Conservation (phyloP, 1,284 basidiomycete genomes). For the Rhodotorula sp. region DNA sequence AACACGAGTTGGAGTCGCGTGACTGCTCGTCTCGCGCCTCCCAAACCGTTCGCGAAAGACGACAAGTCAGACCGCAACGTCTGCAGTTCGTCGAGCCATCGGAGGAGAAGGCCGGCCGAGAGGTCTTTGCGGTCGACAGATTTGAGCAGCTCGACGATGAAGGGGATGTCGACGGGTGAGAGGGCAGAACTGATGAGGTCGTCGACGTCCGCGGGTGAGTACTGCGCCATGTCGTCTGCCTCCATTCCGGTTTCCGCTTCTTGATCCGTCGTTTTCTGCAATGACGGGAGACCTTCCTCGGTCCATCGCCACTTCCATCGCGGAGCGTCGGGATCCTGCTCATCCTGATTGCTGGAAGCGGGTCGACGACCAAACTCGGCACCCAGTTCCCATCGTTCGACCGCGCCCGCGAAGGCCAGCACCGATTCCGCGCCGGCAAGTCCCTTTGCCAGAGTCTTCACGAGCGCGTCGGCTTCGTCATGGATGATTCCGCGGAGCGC, state of each 20-base stretch:
- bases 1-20: conserved; percentile 73
- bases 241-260: neutral
- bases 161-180: conserved; percentile 64
- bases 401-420: conserved; percentile 64
- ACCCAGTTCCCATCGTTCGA: conserved; percentile 55
- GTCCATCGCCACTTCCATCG: conserved; percentile 56
- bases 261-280: neutral
- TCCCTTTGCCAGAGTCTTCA: conserved; percentile 72
- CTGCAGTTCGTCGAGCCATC: conserved; percentile 68
- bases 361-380: conserved; percentile 23
- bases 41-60: conserved; percentile 45
- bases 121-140: conserved; percentile 66
- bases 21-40: conserved; percentile 50
- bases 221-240: neutral
- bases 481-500: conserved; percentile 50
- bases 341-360: neutral
- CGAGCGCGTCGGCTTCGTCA: conserved; percentile 60
- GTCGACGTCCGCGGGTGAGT: conserved; percentile 53
- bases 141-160: conserved; percentile 66
- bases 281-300: conserved; percentile 44
- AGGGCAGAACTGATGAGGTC: conserved; percentile 51
- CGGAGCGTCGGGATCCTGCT: conserved; percentile 24
- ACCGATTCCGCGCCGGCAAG: conserved; percentile 59
- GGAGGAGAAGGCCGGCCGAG: conserved; percentile 68
- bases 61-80: conserved; percentile 42